These are phyloP conservation scores for Cutaneotrichosporon arboriforme DNA, from an alignment of 1,284 basidiomycete genomes.

Conservation along the genomic window DNA sequence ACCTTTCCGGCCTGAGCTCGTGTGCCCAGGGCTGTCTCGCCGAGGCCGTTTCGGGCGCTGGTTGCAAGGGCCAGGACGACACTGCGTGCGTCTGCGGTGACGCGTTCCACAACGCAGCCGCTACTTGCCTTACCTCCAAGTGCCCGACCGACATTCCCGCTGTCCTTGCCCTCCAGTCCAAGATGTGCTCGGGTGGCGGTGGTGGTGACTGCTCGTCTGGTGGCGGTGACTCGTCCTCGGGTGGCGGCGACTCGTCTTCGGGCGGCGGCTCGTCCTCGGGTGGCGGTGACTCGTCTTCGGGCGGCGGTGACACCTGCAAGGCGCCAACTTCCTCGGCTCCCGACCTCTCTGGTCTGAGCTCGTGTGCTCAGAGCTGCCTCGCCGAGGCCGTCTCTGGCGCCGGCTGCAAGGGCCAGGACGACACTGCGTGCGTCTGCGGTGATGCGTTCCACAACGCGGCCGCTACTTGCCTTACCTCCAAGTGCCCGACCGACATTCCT, in stretches of 20 bases:
- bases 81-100: constrained; percentile 4
- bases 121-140: background rate
- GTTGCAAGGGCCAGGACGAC: constrained; percentile 6
- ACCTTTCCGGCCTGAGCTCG: background rate
- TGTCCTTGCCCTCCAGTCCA: constrained; percentile 4
- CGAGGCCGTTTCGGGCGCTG: background rate
- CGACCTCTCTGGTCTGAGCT: background rate
- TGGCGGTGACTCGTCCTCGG: background rate
- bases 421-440: constrained; percentile 4
- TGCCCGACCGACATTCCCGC: constrained; percentile 1
- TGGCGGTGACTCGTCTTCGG: background rate
- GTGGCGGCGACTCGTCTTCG: background rate
- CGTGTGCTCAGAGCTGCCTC: background rate
- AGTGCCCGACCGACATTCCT: background rate
- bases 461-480: background rate
- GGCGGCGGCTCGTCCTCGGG: background rate
- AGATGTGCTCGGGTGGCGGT: background rate
- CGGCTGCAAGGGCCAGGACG: background rate
- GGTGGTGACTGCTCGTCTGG: background rate
- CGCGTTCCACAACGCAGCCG: constrained; percentile 1
- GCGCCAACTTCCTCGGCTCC: background rate
- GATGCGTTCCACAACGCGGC: background rate
- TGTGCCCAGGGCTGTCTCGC: background rate
- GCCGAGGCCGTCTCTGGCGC: background rate
- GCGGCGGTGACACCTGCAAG: background rate